These are phyloP conservation scores for Chloranthus sessilifolius DNA, from an alignment of 164 flowering plant genomes.

Conservation along the genomic window DNA sequence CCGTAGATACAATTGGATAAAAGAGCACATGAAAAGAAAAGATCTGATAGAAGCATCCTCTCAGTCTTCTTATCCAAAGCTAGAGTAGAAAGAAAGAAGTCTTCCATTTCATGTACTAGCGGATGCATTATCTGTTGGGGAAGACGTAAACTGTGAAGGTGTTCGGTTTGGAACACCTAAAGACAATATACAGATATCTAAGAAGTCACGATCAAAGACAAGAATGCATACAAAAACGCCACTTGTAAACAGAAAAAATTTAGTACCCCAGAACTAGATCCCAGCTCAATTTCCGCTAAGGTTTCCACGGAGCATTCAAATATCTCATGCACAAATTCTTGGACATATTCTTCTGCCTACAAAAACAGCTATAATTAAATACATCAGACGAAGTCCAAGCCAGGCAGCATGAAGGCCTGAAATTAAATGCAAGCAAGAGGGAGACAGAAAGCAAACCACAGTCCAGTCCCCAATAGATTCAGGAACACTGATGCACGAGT, in stretches of 20 bases:
- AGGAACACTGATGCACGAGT: constrained; percentile 19
- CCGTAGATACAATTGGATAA: constrained; percentile 61
- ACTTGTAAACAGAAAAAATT: neutral
- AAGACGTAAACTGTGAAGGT: constrained; percentile 39
- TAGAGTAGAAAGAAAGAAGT: constrained; percentile 33
- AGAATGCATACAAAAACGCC: neutral
- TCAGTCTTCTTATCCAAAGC: constrained; percentile 31
- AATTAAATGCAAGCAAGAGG: neutral
- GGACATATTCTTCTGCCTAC: constrained; percentile 42
- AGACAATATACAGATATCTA: no score
- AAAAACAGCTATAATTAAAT: constrained; percentile 11
- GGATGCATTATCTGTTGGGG: constrained; percentile 62
- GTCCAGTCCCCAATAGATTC: constrained; percentile 26
- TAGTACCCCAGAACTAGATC: constrained; percentile 43
- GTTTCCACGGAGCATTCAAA: constrained; percentile 73
- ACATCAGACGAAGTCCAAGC: neutral
- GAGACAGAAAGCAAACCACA: constrained; percentile 28
- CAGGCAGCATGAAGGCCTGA: neutral
- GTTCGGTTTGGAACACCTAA: constrained; percentile 32
- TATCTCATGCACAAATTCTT: constrained; percentile 24
- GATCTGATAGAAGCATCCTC: constrained; percentile 41
- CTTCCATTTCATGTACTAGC: constrained; percentile 63
- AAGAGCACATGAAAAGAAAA: constrained; percentile 51
- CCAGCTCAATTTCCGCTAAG: constrained; percentile 43
- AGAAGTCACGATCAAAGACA: constrained; percentile 1